Evolutionary conservation across 129 eudicot genomes (phyloP), one percentile per base, ranked within the genome.

Genomic region (Chrysanthemum seticuspe): DNA sequence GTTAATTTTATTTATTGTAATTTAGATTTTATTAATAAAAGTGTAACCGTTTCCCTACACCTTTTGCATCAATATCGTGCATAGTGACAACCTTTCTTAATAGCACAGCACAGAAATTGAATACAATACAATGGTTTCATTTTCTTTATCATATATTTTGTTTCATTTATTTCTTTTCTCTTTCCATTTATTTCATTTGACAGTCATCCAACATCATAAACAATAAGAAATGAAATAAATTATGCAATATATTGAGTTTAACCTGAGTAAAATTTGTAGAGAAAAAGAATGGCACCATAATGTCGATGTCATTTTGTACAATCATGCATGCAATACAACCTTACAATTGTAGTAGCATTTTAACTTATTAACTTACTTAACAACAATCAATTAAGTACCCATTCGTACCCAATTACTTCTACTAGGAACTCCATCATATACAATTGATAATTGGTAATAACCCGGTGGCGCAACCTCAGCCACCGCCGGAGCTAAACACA

Each of bases 391-490:
- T 31, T 21, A 62, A 55, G 13, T 55, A 54, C 44, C 18, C 25
- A 78, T 62, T 23, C 62, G 83, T 23, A 83, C 71, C 87, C 87
- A 83, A 56, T 34, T 57, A 54, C 62, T 81, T 18, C 82, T 74
- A 75, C 87, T 79, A 1, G 87, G 83, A 68, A 83, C 80, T 31
- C 87, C 80, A 2, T 73, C 71, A 31, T 83, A 68, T 16, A 78
- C 78, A 58, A 83, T 68, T 15, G 82, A 74, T 63, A 83, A 67
- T 36, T 77, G 83, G 47, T 83, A 78, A 27, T 78, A 75, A 62
- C 87, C 83, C n/a, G 87, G 87, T 13, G 81, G 87, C 27, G 83
- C 87, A 71, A 83, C 73, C 45, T 70, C 62, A 0, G 68, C 78
- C 1, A 36, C 71, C 25, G 75, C 77, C 51, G 87, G 83, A 18